Conservation (phyloP, 73 alveolate genomes). For the Blepharisma stoltei region DNA sequence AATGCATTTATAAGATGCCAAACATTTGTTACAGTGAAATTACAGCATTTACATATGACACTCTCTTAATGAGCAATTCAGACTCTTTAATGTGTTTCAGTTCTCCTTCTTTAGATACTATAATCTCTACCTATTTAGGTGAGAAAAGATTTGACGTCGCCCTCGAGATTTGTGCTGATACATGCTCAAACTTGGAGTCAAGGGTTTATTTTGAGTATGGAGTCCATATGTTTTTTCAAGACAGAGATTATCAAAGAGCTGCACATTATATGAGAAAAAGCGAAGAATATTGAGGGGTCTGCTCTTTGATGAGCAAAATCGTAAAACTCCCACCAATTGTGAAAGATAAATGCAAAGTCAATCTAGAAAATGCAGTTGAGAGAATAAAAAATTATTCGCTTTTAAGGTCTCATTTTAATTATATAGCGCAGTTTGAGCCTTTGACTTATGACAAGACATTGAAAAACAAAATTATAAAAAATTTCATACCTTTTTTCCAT, state of each 20-base stretch:
- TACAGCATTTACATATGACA: neutral
- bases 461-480: slow-evolving; percentile 2
- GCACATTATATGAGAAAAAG: slow-evolving; percentile 21
- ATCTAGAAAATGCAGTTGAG: neutral
- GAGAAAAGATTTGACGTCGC: neutral
- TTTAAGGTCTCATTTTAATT: neutral
- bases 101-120: neutral
- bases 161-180: slow-evolving; percentile 21
- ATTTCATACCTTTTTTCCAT: slow-evolving; percentile 24
- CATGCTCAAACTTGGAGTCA: neutral
- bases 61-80: neutral
- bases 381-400: neutral
- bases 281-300: slow-evolving; percentile 19
- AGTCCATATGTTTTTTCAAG: neutral
- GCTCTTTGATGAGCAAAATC: slow-evolving; percentile 8
- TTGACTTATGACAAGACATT: neutral
- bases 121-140: neutral
- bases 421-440: neutral
- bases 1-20: neutral
- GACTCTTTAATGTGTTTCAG: neutral
- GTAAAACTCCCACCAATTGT: neutral
- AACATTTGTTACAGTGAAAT: neutral
- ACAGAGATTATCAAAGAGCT: slow-evolving; percentile 20
- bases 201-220: slow-evolving; percentile 25
- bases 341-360: neutral